Percentiles rank a stretch among this genome's conserved stretches.
phyloP scores from a whole-genome alignment of 2,329 filamentous ascomycete species.

The Zasmidium angulare region DNA sequence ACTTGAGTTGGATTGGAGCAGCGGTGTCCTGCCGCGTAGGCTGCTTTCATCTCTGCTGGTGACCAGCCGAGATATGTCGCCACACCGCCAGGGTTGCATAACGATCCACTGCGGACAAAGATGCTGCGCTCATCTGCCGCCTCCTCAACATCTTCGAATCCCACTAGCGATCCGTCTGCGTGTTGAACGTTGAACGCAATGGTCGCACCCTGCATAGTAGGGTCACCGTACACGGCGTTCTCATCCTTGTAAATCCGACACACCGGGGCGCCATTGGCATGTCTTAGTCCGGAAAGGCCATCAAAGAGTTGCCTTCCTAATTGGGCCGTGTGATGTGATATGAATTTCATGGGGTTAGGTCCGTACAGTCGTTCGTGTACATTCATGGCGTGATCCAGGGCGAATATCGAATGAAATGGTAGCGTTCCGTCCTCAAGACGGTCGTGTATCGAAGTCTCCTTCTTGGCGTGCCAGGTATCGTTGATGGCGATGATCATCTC shows the following conservation, averaged over 20 bases:
- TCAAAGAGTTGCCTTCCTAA: constrained; percentile 54
- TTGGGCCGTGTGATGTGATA: constrained; percentile 59
- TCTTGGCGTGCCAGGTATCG: constrained; percentile 57
- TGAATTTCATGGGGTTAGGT: constrained; percentile 57
- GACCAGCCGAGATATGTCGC: constrained; percentile 51
- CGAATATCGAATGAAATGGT: constrained; percentile 65
- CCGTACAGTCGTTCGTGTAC: constrained; percentile 58
- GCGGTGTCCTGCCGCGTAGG: constrained; percentile 58
- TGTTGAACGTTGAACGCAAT: constrained; percentile 63
- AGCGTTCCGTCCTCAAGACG: constrained; percentile 67
- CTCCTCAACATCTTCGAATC: constrained; percentile 60
- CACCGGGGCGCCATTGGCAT: constrained; percentile 55
- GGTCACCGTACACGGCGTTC: constrained; percentile 50
- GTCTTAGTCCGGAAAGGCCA: constrained; percentile 49
- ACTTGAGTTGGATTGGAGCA: constrained; percentile 57
- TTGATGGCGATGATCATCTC: constrained; percentile 57
- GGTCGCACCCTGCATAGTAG: constrained; percentile 58
- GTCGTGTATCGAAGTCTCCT: constrained; percentile 56
- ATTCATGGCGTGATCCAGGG: constrained; percentile 59
- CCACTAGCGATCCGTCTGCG: constrained; percentile 54
- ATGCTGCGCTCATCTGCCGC: constrained; percentile 57
- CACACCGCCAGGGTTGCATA: constrained; percentile 57
- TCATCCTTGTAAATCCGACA: constrained; percentile 58
- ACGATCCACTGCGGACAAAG: constrained; percentile 60
- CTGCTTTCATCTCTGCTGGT: constrained; percentile 55